These are phyloP conservation scores for Orbilia javanica DNA, from an alignment of 2,329 filamentous ascomycete species.

Conservation along the genomic window DNA sequence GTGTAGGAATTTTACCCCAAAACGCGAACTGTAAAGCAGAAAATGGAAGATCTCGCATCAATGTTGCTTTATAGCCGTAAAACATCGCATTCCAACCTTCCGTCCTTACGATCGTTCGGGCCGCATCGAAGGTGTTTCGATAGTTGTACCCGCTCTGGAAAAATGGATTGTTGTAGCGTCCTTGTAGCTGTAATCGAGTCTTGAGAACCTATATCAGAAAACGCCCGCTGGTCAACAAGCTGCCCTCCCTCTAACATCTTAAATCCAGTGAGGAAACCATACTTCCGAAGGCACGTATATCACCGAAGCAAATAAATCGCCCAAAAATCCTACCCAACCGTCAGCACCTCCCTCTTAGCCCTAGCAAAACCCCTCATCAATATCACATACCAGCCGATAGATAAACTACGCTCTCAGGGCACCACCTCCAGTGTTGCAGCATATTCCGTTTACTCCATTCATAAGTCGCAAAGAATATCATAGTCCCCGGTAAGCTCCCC, in stretches of 20 bases:
- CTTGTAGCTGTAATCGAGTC: constrained; percentile 94
- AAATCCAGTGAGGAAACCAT: not conserved
- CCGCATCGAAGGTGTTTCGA: constrained; percentile 83
- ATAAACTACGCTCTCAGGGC: constrained; percentile 87
- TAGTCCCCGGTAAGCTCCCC: constrained; percentile 92
- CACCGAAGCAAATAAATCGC: constrained; percentile 89
- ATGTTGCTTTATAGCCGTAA: constrained; percentile 95
- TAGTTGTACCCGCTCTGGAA: constrained; percentile 98
- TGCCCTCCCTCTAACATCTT: not conserved
- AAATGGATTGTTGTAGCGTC: constrained; percentile 92
- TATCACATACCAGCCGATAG: constrained; percentile 77
- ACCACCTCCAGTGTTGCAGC: constrained; percentile 82
- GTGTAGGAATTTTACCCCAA: constrained; percentile 69
- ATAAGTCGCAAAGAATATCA: constrained; percentile 96
- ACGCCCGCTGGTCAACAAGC: not conserved
- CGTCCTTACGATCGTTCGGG: constrained; percentile 82
- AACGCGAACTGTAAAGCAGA: constrained; percentile 98
- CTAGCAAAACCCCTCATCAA: not conserved
- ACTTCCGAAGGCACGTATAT: constrained; percentile 96
- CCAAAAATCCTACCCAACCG: constrained; percentile 76
- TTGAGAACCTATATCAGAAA: constrained; percentile 75
- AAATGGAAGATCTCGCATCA: constrained; percentile 94
- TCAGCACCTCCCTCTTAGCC: constrained; percentile 9
- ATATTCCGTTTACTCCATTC: constrained; percentile 93
- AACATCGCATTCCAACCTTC: constrained; percentile 91